Percentiles rank a stretch among this genome's conserved stretches.
phyloP scores from a whole-genome alignment of 2,329 filamentous ascomycete genomes.

The Tetracladium maxilliforme region DNA sequence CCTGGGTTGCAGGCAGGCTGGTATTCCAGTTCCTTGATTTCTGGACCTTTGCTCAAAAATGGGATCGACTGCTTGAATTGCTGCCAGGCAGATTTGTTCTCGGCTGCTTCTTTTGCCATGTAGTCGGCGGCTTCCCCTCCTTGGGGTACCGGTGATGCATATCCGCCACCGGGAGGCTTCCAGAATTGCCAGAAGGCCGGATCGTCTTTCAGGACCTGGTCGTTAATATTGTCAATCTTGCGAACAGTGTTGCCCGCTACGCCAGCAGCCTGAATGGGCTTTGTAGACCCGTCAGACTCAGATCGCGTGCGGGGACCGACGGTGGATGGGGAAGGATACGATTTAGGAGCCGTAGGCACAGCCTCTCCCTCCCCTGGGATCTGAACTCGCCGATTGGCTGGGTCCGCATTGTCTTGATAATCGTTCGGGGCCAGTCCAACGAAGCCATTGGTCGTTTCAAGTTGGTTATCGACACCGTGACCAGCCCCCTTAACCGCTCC shows the following conservation, averaged over 20 bases:
- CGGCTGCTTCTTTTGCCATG: conserved; percentile 20
- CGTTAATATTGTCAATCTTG: conserved; percentile 29
- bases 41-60: conserved; percentile 31
- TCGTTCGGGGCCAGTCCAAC: too few relatives aligned
- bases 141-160: conserved; percentile 45
- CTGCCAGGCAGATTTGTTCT: conserved; percentile 33
- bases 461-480: conserved; percentile 31
- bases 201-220: too few relatives aligned
- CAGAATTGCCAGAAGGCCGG: conserved; percentile 57
- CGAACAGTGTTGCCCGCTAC: conserved; percentile 35
- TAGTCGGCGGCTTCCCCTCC: conserved; percentile 28
- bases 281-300: too few relatives aligned
- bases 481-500: conserved; percentile 29
- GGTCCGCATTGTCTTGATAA: too few relatives aligned
- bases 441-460: conserved; percentile 35
- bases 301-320: too few relatives aligned
- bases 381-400: too few relatives aligned
- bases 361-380: too few relatives aligned
- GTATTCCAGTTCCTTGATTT: too few relatives aligned
- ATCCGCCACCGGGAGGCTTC: conserved; percentile 46
- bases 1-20: conserved; percentile 46
- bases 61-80: conserved; percentile 33
- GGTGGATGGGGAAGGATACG: too few relatives aligned
- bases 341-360: too few relatives aligned
- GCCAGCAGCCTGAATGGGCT: too few relatives aligned